Evolutionary conservation across 2,329 filamentous ascomycete species (phyloP).

Genomic region (Cladosporium sp.): DNA sequence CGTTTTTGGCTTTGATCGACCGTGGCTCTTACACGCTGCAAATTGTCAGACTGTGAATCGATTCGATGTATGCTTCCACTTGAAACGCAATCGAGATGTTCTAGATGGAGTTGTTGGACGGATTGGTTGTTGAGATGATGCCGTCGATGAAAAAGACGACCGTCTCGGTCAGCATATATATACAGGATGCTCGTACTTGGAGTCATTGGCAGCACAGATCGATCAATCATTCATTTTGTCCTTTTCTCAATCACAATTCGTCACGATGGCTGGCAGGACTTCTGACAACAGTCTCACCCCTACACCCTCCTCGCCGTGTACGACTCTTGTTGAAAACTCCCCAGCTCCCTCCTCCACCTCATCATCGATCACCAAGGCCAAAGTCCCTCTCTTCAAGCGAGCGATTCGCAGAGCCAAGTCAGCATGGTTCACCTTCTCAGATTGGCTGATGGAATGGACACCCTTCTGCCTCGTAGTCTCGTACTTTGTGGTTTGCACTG

Average conservation of each 20-base stretch:
- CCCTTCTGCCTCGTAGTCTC: slow-evolving; percentile 32
- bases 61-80: background rate
- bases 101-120: background rate
- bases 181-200: background rate
- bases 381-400: background rate
- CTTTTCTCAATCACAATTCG: background rate
- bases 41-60: background rate
- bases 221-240: background rate
- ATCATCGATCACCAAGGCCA: background rate
- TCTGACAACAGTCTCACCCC: background rate
- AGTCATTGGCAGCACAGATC: too few relatives aligned
- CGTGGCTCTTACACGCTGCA: background rate
- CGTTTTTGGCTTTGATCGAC: background rate
- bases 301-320: background rate
- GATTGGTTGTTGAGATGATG: background rate
- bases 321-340: background rate
- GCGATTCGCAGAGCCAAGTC: slow-evolving; percentile 16
- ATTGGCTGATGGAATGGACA: slow-evolving; percentile 35
- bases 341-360: background rate
- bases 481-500: slow-evolving; percentile 35
- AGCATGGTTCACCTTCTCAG: slow-evolving; percentile 28
- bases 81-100: background rate
- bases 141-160: background rate
- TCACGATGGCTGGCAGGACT: background rate
- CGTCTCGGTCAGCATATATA: background rate